These are phyloP conservation scores for Leccinum disarticulatum DNA, from an alignment of 768 basidiomycete species.

Conservation along the genomic window DNA sequence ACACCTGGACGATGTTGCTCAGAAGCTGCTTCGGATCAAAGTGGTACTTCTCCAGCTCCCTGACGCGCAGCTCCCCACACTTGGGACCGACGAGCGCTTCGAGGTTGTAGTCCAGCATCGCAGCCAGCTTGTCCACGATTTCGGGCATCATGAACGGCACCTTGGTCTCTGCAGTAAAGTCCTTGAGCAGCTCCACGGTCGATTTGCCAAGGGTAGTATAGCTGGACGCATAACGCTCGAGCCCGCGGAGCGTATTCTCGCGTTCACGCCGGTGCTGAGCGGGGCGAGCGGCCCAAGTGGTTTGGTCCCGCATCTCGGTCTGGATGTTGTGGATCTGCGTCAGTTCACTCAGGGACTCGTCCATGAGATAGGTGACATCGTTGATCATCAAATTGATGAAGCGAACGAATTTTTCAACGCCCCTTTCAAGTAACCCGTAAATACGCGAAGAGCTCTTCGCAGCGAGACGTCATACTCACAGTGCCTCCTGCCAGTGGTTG, in stretches of 20 bases:
- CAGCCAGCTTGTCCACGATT: conserved; percentile 92
- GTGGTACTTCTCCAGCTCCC: conserved; percentile 82
- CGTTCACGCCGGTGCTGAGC: conserved; percentile 80
- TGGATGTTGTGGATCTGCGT: conserved; percentile 87
- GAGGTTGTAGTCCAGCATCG: conserved; percentile 95
- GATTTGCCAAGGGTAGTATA: conserved; percentile 86
- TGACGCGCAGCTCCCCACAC: conserved; percentile 82
- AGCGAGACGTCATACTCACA: conserved; percentile 43
- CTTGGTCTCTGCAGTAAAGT: conserved; percentile 90
- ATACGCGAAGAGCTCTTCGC: background rate
- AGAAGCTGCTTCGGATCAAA: conserved; percentile 85
- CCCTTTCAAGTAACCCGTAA: conserved; percentile 42
- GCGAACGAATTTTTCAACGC: conserved; percentile 90
- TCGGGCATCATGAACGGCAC: conserved; percentile 94
- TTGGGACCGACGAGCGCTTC: conserved; percentile 86
- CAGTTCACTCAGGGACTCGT: conserved; percentile 89
- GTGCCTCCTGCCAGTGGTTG: conserved; percentile 71
- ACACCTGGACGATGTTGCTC: conserved; percentile 86
- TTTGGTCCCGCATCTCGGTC: conserved; percentile 75
- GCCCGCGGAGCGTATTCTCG: conserved; percentile 69
- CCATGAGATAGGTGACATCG: conserved; percentile 97
- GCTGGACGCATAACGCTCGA: conserved; percentile 82
- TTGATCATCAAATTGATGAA: conserved; percentile 99
- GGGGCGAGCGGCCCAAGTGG: conserved; percentile 66
- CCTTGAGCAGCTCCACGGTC: conserved; percentile 86